A percentile compares a stretch with the other conserved stretches of the same genome.
phyloP scores from a whole-genome alignment of 495 filamentous ascomycete species.

The Lepidopterella palustris region DNA sequence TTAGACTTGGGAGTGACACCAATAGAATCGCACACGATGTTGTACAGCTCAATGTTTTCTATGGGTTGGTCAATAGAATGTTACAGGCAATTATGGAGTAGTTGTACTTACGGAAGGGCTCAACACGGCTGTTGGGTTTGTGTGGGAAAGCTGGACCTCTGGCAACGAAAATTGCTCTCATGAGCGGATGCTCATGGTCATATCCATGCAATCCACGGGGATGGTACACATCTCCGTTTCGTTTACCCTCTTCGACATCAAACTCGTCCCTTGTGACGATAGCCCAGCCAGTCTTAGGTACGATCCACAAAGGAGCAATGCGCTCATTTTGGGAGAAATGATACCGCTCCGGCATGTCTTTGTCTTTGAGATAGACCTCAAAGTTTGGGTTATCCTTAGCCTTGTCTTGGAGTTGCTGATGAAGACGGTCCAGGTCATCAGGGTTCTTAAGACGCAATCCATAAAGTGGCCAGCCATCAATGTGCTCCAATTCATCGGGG shows the following conservation, averaged over 20 bases:
- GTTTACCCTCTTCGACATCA: conserved; percentile 55
- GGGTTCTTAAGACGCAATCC: conserved; percentile 76
- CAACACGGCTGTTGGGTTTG: conserved; percentile 67
- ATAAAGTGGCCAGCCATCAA: conserved; percentile 90
- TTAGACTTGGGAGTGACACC: conserved; percentile 62
- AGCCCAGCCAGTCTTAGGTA: conserved; percentile 85
- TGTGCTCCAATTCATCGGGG: conserved; percentile 63
- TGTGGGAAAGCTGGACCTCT: conserved; percentile 85
- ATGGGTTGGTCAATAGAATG: not conserved
- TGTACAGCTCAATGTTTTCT: conserved; percentile 96
- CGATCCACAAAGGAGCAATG: conserved; percentile 87
- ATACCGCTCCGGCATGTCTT: conserved; percentile 79
- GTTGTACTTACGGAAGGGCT: conserved; percentile 71
- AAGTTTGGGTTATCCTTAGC: conserved; percentile 56
- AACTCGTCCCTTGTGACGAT: conserved; percentile 75
- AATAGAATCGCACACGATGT: conserved; percentile 82
- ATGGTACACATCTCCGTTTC: conserved; percentile 59
- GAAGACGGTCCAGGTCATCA: conserved; percentile 39
- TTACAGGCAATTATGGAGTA: conserved; percentile 5
- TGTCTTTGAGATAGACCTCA: conserved; percentile 75
- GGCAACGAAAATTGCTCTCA: conserved; percentile 89
- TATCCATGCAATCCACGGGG: conserved; percentile 83
- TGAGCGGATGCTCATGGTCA: conserved; percentile 81
- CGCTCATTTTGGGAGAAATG: conserved; percentile 80
- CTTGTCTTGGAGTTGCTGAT: conserved; percentile 42